Conservation (phyloP, 2,329 filamentous ascomycete species). For the Apiospora aurea region DNA sequence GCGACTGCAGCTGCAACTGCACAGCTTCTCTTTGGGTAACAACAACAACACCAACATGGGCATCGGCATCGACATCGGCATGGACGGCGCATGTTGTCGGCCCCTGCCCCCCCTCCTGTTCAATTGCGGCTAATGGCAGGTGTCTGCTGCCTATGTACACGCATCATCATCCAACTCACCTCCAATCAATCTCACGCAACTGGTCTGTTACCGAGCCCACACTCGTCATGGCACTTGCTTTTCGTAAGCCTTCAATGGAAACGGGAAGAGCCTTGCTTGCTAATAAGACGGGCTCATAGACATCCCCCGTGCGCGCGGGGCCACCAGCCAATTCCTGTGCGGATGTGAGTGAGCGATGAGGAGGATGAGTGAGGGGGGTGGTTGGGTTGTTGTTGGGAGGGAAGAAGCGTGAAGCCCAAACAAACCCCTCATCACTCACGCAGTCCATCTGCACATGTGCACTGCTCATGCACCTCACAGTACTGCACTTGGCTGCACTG, state of each 20-base stretch:
- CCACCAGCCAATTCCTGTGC: not conserved
- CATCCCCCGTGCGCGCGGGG: not conserved
- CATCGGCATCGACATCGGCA: not conserved
- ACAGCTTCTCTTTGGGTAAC: not conserved
- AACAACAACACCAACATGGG: not conserved
- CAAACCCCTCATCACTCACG: not conserved
- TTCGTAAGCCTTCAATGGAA: not conserved
- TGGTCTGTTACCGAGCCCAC: not conserved
- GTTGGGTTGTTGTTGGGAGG: not conserved
- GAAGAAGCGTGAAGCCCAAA: not conserved
- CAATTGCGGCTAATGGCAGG: slow-evolving; percentile 6
- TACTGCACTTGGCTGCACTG: not conserved
- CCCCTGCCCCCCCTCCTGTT: not conserved
- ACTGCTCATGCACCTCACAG: not conserved
- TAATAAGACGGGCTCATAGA: not conserved
- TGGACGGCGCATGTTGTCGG: too few relatives aligned
- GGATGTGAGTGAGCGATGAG: not conserved
- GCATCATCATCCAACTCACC: not conserved
- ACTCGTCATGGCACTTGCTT: not conserved
- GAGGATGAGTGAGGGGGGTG: not conserved
- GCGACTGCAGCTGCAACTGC: not conserved
- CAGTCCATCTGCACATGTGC: not conserved
- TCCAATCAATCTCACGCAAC: not conserved
- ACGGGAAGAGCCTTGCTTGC: not conserved
- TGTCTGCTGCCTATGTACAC: not conserved